Base-by-base conservation (phyloP, 1,284 basidiomycete genomes). In the Stereum hirsutum region DNA sequence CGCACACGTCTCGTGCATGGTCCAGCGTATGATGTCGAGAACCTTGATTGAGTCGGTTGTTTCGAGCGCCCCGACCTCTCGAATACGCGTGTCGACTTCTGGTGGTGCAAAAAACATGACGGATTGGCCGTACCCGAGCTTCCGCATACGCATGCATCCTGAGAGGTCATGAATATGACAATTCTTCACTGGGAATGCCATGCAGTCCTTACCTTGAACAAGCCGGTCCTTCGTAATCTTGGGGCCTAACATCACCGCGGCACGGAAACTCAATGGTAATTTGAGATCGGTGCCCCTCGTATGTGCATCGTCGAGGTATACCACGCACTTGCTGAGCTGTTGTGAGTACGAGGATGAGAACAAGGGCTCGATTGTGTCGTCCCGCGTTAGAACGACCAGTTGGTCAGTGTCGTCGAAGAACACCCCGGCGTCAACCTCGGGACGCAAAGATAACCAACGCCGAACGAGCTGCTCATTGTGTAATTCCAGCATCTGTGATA, bases 301-400 rank as follows among this genome's bases (percentile, higher is more conserved):
- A 46, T 78, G 75, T 1, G 69, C 70, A 49, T 79, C 75, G 34
- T 78, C 76, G 0, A 79, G 65, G 46, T 79, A 78, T 2, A 76
- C 51, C 4, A 75, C 47, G 26, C 72, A 74, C 47, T 62, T 57
- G 14, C 66, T 61, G 0, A 77, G 54, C 42, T 65, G 64, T 30
- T 64, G 57, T 2, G 52, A 56, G 47, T 65, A 74, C 0, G 65
- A 61, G 2, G 75, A 78, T 5, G 66, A 61, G 3, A 56, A 38
- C 2, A 79, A 52, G 1, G 59, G 55, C 42, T 73, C 68, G 0
- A 55, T 53, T 2, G 42, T 52, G 0, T 64, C 67, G 36, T 72
- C 68, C 11, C 59, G 63, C 2, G 58, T 64, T 34, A 69, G 44
- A 0, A 78, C 68, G 0, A 51, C 54, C 25, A 74, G 52, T 8